Base-by-base conservation (phyloP, 2,329 filamentous ascomycete species). In the Fusarium palustre region DNA sequence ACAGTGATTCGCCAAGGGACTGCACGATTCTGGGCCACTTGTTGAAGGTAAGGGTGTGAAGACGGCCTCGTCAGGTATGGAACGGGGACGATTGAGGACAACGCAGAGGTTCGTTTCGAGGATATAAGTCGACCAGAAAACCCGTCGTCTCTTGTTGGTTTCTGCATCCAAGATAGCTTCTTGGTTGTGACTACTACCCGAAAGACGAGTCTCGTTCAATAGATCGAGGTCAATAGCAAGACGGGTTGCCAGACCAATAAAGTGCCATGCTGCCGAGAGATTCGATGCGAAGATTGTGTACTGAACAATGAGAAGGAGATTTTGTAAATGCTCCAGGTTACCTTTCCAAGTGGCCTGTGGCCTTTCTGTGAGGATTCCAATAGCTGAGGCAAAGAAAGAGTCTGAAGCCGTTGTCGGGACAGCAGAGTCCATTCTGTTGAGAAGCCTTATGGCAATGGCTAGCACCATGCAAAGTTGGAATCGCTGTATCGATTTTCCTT, bases 51-150 rank as follows among this genome's bases (percentile, higher is more conserved):
- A 46, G 0, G 66, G 50, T 0, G 63, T 68, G 16, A 64, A 66
- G 10, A 72, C 62, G 3, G 66, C 63, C 7, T 72, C 66, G 6
- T 71, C 69, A 0, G 69, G 69, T 18, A 72, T 60, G 3, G 66
- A 71, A 5, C 61, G 33, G 2, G 69, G 69, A 2, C 69, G 56
- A 5, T 55, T 59, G 1, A 70, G 49, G 0, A 72, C 47, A 5
- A 56, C 55, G 1, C 69, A 71, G 1, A 72, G 36, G 13, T 71
- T 72, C 0, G 66, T 63, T 22, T 72, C 69, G 7, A 71, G 62
- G 5, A 64, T 63, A 11, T 72, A 72, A 1, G 55, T 61, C 0
- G 68, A 65, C 69, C 59, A 72, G 7, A 72, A 70, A 0, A 68
- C 39, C 2, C 69, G 49, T 0, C 66, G 31, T 33, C 47, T 55